These are phyloP conservation scores for Astragalus glycyphyllos DNA, from an alignment of 306 rosid species.

Conservation along the genomic window DNA sequence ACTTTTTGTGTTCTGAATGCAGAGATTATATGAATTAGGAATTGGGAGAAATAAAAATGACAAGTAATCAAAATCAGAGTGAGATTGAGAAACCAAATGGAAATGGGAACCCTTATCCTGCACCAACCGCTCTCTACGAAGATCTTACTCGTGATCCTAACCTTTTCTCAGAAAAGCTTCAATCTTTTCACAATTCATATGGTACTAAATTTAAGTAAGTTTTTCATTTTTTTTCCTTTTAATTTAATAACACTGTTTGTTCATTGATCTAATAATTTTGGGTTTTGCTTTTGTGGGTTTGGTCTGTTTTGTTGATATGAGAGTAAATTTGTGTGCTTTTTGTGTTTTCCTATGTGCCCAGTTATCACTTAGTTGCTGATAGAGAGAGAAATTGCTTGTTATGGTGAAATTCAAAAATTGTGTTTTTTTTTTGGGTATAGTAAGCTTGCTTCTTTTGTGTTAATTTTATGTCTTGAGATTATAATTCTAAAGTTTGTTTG, in stretches of 20 bases:
- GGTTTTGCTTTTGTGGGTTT: constrained; percentile 32
- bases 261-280: background rate
- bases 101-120: constrained; percentile 51
- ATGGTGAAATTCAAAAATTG: too few relatives aligned
- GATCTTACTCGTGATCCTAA: constrained; percentile 58
- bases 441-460: background rate
- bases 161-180: constrained; percentile 70
- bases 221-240: background rate
- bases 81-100: background rate
- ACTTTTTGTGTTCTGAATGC: background rate
- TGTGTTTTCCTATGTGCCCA: background rate
- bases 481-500: constrained; percentile 12
- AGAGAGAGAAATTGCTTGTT: too few relatives aligned
- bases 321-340: constrained; percentile 18
- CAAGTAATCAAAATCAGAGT: background rate
- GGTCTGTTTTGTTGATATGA: background rate
- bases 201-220: constrained; percentile 63
- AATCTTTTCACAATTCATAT: constrained; percentile 63
- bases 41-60: background rate
- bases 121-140: constrained; percentile 61
- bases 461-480: constrained; percentile 1
- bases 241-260: background rate
- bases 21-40: background rate
- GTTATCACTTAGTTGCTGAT: background rate
- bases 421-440: too few relatives aligned